Base-by-base conservation (phyloP, 1,284 basidiomycete genomes). In the Xanthoconium separans region DNA sequence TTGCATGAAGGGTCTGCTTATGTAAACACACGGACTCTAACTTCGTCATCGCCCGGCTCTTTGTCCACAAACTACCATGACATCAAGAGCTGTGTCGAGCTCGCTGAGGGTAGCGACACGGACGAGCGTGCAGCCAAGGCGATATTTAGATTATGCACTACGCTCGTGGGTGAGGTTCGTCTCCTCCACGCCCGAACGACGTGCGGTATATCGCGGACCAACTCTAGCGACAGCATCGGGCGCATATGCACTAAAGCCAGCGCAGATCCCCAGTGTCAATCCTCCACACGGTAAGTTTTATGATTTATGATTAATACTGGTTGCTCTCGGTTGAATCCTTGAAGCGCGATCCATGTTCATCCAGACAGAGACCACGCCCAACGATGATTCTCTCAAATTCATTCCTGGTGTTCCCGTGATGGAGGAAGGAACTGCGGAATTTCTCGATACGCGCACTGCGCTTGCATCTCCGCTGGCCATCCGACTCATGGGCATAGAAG, bases 341-440 rank as follows among this genome's bases (percentile, higher is more conserved):
- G 13, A 43, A 94, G 93, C 77, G 45, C 87, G 93, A 24, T 89
- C 89, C 37, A 95, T 97, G 92, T 97, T 97, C 76, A 96, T 96
- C 58, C 94, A 97, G 73, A 99, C 96, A 7, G 96, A 98, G 75
- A 86, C 88, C 5, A 99, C 96, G 1, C 96, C 96, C 2, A 99
- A 99, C 72, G 93, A 95, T 44, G 95, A 98, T 69, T 97, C 95
- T 9, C 82, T 99, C 58, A 99, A 99, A 74, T 99, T 99, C 75
- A 94, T 99, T 52, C 97, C 96, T 1, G 96, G 96, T 0, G 82
- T 89, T 13, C 72, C 85, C 39, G 95, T 99, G 34, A 94, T 97
- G 87, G 82, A 83, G 43, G 82, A 83, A 41, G 91, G 92, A 43
- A 92, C 90, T 1, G 92, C 94, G 27, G 96, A 99, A 73, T 98